A percentile compares a stretch with the other conserved stretches of the same genome.
Evolutionary conservation across 768 basidiomycete genomes (phyloP).

Genomic region (Boletus barrowsii): DNA sequence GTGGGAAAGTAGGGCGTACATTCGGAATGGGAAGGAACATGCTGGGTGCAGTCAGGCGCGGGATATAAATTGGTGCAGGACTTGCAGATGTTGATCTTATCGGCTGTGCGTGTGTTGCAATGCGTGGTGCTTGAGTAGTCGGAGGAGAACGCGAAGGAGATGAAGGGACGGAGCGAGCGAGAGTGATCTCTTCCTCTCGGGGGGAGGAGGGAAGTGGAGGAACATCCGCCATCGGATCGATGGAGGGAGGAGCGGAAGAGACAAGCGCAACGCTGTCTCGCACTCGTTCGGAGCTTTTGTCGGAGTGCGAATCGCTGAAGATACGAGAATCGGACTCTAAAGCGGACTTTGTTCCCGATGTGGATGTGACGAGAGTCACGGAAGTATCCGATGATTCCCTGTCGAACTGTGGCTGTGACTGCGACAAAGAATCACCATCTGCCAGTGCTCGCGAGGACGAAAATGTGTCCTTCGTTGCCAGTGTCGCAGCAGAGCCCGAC

Average conservation of each 20-base stretch:
- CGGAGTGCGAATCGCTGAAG: slow-evolving; percentile 11
- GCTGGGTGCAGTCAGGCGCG: slow-evolving; percentile 65
- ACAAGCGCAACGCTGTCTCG: not conserved
- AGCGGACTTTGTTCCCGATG: slow-evolving; percentile 4
- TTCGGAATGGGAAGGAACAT: slow-evolving; percentile 91
- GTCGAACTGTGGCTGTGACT: slow-evolving; percentile 4
- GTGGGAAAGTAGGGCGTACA: slow-evolving; percentile 55
- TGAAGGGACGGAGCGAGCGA: slow-evolving; percentile 40
- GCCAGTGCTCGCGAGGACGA: not conserved
- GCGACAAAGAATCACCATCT: slow-evolving; percentile 5
- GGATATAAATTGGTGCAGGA: slow-evolving; percentile 48
- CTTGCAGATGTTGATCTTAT: slow-evolving; percentile 2
- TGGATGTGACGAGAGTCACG: slow-evolving; percentile 17
- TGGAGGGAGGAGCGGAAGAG: not conserved
- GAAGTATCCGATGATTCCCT: slow-evolving; percentile 17
- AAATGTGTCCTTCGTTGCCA: not conserved
- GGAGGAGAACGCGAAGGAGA: not conserved
- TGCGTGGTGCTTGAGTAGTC: not conserved
- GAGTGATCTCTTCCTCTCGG: slow-evolving; percentile 36
- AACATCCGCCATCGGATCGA: slow-evolving; percentile 6
- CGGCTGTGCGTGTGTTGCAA: slow-evolving; percentile 36
- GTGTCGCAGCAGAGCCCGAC: not conserved
- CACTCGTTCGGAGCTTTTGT: not conserved
- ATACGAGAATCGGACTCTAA: slow-evolving; percentile 11
- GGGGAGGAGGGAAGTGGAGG: slow-evolving; percentile 1